phyloP scores from a whole-genome alignment of 2,329 filamentous ascomycete species.

The Alternaria ventricosa region DNA sequence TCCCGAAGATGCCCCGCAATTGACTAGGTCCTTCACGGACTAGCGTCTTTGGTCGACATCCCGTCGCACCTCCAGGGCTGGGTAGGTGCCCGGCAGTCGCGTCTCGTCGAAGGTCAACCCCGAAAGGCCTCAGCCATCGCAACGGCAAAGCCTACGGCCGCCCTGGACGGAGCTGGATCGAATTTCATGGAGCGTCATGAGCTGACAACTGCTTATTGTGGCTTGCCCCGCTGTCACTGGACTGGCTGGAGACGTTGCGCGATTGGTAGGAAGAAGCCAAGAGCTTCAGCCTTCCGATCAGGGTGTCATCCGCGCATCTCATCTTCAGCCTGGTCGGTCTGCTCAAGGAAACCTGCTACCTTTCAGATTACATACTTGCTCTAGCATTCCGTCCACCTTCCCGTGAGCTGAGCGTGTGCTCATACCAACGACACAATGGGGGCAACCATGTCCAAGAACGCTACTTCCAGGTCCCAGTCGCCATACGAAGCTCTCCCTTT shows the following conservation, averaged over 20 bases:
- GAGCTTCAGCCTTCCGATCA: background rate
- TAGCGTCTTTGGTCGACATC: background rate
- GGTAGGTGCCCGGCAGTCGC: too few species aligned
- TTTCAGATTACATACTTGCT: too few species aligned
- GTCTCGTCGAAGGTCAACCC: too few species aligned
- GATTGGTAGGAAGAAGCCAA: background rate
- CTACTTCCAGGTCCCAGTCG: too few species aligned
- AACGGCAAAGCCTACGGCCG: background rate
- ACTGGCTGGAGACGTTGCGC: background rate
- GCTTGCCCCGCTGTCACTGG: background rate
- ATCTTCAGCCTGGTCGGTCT: background rate
- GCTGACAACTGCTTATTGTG: background rate
- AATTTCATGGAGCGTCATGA: background rate
- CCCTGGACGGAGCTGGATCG: background rate
- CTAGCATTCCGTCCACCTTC: accelerated
- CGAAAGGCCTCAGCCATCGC: too few species aligned
- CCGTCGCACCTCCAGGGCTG: too few species aligned
- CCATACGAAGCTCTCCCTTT: background rate
- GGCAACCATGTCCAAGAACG: too few species aligned
- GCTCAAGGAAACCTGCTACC: too few species aligned
- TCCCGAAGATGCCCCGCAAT: background rate
- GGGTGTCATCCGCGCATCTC: background rate
- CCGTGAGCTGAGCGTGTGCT: background rate
- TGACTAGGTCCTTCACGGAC: background rate
- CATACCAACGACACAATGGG: too few species aligned